phyloP scores from a whole-genome alignment of 2,329 filamentous ascomycete species.

The Claviceps pazoutovae region DNA sequence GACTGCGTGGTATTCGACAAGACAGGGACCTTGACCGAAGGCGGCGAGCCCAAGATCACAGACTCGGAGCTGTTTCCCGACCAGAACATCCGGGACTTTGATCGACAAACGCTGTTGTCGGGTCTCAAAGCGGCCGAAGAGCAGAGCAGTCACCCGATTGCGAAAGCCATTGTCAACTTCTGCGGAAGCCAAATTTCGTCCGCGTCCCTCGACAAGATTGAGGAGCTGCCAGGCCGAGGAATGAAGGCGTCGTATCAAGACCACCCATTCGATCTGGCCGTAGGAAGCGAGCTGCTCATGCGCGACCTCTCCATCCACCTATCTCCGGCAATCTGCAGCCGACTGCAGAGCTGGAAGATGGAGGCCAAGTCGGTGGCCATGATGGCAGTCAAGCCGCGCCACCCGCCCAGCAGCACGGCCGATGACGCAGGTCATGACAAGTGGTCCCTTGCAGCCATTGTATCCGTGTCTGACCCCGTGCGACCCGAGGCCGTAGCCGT shows the following conservation, averaged over 20 bases:
- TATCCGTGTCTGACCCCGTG: conserved; percentile 71
- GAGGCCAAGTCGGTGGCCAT: conserved; percentile 52
- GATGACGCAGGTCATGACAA: background rate
- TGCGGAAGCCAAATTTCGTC: conserved; percentile 30
- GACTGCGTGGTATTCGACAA: conserved; percentile 80
- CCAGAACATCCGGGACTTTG: conserved; percentile 9
- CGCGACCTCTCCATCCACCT: conserved; percentile 29
- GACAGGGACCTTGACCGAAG: conserved; percentile 66
- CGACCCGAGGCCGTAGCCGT: conserved; percentile 56
- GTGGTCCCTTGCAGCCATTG: conserved; percentile 46
- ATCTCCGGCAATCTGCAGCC: conserved; percentile 17
- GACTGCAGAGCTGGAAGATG: conserved; percentile 42
- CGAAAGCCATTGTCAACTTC: conserved; percentile 52
- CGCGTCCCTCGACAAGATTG: conserved; percentile 28
- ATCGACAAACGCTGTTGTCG: conserved; percentile 28
- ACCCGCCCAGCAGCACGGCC: conserved; percentile 1
- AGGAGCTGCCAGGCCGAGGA: conserved; percentile 60
- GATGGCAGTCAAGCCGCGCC: conserved; percentile 29
- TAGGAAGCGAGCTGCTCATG: conserved; percentile 65
- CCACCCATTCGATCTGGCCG: conserved; percentile 36
- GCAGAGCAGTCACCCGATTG: conserved; percentile 62
- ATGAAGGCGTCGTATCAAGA: conserved; percentile 42
- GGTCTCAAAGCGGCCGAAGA: conserved; percentile 50
- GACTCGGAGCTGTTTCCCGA: conserved; percentile 31
- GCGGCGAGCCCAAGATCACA: conserved; percentile 58